Evolutionary conservation across 768 basidiomycete genomes (phyloP), one percentile per base, ranked within the genome.

Genomic region (Amanita rubescens): DNA sequence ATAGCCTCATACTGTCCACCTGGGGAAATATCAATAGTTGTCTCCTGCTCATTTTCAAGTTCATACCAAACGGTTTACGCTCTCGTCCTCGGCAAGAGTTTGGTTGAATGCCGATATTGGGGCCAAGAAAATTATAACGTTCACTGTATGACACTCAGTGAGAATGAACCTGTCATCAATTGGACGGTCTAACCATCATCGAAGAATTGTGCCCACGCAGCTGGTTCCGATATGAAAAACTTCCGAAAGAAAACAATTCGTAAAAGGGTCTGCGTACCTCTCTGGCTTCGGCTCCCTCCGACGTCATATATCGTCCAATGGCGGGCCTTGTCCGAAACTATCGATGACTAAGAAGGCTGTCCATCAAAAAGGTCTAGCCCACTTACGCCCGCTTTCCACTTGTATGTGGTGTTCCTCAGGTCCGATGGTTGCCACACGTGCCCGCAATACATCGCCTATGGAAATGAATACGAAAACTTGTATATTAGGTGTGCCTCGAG

Each of bases 251-350:
- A n/a, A 19, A 12, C 14, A 43, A 34, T 30, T 8, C 32, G 34
- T 35, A 43, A 27, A 35, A 54, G 9, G 38, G 17, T 39, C 46
- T 24, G 39, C 70, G 48, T 57, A 81, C 82, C 78, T 67, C 81
- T 67, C 60, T 82, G 78, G 51, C 74, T 74, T 30, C 77, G 70
- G 50, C 75, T 75, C 0, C 84, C 85, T 20, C 83, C 82, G 15
- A 86, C 79, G 56, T 87, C 85, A 60, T 84, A 85, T 37, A 86
- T 77, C 6, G 77, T 71, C 82, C 84, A 86, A 17, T 76, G 64
- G 46, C 72, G 74, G 0, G 74, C 69, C 15, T 60, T 65, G 27
- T 71, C 67, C 22, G 57, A 45, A 3, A 56, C 66, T 65, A 24
- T 27, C n/a, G 35, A 17, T n/a, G 32, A 22, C 15, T 32, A 33